Evolutionary conservation across 2,329 filamentous ascomycete species (phyloP).

Genomic region (Trichoderma breve): DNA sequence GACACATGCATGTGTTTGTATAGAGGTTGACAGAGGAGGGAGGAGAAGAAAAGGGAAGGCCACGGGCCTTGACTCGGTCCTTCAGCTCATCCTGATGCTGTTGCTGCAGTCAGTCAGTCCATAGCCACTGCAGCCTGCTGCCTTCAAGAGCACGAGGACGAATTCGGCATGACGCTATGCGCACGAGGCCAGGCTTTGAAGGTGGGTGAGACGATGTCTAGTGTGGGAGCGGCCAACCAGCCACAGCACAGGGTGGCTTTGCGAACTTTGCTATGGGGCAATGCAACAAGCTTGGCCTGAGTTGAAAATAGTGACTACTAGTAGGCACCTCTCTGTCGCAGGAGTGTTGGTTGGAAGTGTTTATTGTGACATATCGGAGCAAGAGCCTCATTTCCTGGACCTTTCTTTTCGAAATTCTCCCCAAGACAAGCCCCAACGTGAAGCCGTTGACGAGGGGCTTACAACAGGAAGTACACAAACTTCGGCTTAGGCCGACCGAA

Average conservation of each 20-base stretch:
- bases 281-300: background rate
- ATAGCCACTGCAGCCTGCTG: conserved; percentile 18
- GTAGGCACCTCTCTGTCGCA: background rate
- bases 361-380: background rate
- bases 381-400: background rate
- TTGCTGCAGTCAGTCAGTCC: background rate
- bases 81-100: conserved; percentile 3
- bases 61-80: background rate
- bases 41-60: background rate
- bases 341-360: background rate
- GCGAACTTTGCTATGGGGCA: background rate
- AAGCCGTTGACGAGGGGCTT: background rate
- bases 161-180: conserved; percentile 20
- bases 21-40: background rate
- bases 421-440: background rate
- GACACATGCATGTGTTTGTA: background rate
- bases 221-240: conserved; percentile 16
- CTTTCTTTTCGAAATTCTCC: background rate
- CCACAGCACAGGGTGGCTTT: conserved; percentile 12
- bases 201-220: conserved; percentile 17
- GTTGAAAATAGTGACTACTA: background rate
- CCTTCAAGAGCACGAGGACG: conserved; percentile 21
- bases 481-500: background rate
- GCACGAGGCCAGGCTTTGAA: conserved; percentile 18
- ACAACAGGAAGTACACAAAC: background rate